A percentile compares a stretch with the other conserved stretches of the same genome.
These are phyloP conservation scores for Meredithiella fracta DNA, from an alignment of 2,329 filamentous ascomycete genomes.

Conservation along the genomic window DNA sequence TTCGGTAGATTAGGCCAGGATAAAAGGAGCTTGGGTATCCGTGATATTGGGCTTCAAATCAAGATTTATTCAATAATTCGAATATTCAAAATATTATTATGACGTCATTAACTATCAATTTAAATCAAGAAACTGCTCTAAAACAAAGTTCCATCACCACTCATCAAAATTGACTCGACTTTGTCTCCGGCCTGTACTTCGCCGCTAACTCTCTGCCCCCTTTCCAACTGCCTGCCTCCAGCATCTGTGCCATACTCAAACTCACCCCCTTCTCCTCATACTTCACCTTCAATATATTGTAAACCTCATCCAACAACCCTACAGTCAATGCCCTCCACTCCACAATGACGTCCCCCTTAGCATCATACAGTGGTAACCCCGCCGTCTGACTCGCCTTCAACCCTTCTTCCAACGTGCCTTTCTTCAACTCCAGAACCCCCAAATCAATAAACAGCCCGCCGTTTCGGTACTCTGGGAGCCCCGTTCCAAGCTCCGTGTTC, in stretches of 20 bases:
- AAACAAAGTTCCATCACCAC: conserved; percentile 68
- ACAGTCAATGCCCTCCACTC: conserved; percentile 46
- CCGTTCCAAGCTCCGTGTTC: conserved; percentile 42
- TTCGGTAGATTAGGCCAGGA: background rate
- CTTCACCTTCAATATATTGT: conserved; percentile 25
- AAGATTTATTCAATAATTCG: too few species aligned
- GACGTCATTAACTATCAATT: background rate
- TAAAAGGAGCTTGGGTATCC: background rate
- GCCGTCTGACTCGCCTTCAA: conserved; percentile 22
- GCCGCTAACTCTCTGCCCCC: conserved; percentile 68
- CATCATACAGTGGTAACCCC: conserved; percentile 33
- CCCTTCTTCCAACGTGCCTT: conserved; percentile 27
- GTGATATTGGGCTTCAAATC: background rate
- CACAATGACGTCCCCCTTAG: conserved; percentile 39
- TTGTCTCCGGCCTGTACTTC: conserved; percentile 60
- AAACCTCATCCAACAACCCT: conserved; percentile 36
- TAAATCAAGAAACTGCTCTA: conserved; percentile 23
- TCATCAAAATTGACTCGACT: conserved; percentile 67
- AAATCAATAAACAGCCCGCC: conserved; percentile 51
- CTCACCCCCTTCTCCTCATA: conserved; percentile 22
- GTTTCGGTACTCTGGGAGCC: conserved; percentile 56
- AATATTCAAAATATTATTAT: background rate
- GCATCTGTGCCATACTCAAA: conserved; percentile 32
- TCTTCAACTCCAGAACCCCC: conserved; percentile 35
- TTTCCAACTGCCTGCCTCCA: conserved; percentile 40